Evolutionary conservation across 2,329 filamentous ascomycete genomes (phyloP), one percentile per base, ranked within the genome.

Genomic region (Pseudogymnoascus sp.): DNA sequence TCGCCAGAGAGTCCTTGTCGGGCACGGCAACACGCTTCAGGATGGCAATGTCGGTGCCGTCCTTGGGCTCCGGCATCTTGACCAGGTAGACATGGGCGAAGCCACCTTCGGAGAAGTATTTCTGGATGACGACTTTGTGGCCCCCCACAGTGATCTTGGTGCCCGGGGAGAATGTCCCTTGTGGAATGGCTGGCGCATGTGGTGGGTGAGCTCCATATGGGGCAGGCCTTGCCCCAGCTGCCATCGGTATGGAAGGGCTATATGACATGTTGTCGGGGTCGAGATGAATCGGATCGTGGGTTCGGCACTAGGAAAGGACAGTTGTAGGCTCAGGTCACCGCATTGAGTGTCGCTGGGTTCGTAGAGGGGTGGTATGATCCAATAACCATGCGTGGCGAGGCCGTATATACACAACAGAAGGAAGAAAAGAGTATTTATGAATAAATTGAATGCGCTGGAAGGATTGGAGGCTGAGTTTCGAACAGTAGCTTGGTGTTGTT

Each of bases 71-170:
- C 35, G 91, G 87, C 65, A 97, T 80, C 75, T 90, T 91, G 74
- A 97, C 95, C 60, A 97, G 87, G 78, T 99, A 99, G 72, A 99
- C 95, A 77, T 99, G 95, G 71, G 95, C 95, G 74, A 99, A 99
- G 42, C 95, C 95, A 69, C 95, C 95, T 78, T 99, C 95, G 67
- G 95, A 97, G 60, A 99, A 87, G 77, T 99, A 99, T 76, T 93
- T 95, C 74, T 97, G 92, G 69, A 99, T 96, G 61, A 96, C 84
- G 65, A 97, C 93, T 68, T 92, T 88, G 76, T 99, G 95, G 74
- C 84, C 86, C 74, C 95, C 95, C 64, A 97, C 91, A 74, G 96
- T 93, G 72, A 99, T 96, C 81, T 97, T 97, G 67, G 95, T 99
- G 47, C 93, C 93, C 6, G 95, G 87, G 62, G 88, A 79, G 75